Evolutionary conservation across 345 rosid species (phyloP).

Genomic region (Eucalyptus cloeziana): DNA sequence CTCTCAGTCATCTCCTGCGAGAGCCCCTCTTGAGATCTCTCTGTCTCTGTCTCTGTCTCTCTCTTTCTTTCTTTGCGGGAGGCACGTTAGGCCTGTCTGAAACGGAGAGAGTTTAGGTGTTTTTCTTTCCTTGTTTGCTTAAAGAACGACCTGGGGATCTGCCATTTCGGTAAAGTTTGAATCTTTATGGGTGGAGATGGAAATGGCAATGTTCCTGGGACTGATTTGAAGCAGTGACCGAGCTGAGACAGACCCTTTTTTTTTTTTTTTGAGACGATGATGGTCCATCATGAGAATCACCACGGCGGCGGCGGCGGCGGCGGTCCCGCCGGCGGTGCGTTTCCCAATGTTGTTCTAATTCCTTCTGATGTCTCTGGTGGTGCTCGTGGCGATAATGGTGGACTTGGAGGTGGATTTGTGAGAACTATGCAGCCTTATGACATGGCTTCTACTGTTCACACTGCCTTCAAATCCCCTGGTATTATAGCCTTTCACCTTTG

Average conservation of each 20-base stretch:
- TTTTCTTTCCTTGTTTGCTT: background rate
- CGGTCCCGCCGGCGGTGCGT: background rate
- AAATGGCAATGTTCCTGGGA: background rate
- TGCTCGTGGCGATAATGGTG: background rate
- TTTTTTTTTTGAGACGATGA: background rate
- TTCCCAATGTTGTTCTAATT: background rate
- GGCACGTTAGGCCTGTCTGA: background rate
- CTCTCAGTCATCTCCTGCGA: background rate
- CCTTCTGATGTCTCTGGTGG: background rate
- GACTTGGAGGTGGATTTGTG: background rate
- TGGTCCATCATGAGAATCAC: constrained; percentile 14
- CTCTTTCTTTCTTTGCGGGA: background rate
- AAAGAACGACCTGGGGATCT: background rate
- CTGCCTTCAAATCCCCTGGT: constrained; percentile 27
- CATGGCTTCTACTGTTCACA: background rate
- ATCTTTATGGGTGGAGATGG: background rate
- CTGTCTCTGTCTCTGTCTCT: background rate
- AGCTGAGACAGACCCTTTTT: background rate
- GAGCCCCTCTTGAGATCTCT: background rate
- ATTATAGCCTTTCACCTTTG: background rate
- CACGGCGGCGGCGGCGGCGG: background rate
- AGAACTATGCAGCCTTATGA: constrained; percentile 2
- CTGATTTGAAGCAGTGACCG: background rate
- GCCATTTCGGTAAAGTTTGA: background rate
- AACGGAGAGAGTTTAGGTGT: background rate